Conservation (phyloP, 805 yeast genomes). For the Cyberlindnera euphorbiiphila region DNA sequence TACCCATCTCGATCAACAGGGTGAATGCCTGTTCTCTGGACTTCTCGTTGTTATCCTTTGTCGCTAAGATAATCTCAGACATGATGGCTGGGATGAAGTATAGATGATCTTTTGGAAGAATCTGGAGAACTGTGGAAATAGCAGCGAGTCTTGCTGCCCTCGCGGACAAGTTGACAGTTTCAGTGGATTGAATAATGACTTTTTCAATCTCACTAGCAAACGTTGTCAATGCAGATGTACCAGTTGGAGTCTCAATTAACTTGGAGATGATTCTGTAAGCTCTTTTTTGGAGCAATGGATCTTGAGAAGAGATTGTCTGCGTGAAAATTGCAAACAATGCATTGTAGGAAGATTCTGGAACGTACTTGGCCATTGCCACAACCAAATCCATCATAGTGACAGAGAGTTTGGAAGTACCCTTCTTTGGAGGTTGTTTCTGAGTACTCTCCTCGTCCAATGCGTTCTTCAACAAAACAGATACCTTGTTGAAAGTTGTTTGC, state of each 20-base stretch:
- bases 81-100: constrained; percentile 76
- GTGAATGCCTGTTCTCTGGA: constrained; percentile 79
- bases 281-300: constrained; percentile 80
- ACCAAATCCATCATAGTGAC: constrained; percentile 89
- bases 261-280: constrained; percentile 75
- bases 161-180: constrained; percentile 63
- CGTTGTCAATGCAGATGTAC: constrained; percentile 47
- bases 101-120: constrained; percentile 61
- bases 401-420: constrained; percentile 48
- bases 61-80: constrained; percentile 84
- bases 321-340: constrained; percentile 79
- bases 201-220: constrained; percentile 57
- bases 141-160: constrained; percentile 77
- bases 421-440: constrained; percentile 30
- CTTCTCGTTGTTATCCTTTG: constrained; percentile 91
- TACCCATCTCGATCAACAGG: constrained; percentile 75
- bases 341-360: constrained; percentile 65
- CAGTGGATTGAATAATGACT: constrained; percentile 55
- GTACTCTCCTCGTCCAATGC: constrained; percentile 60
- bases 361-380: constrained; percentile 80
- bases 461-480: constrained; percentile 71
- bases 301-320: constrained; percentile 53
- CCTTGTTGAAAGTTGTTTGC: constrained; percentile 75
- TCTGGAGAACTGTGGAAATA: constrained; percentile 52
- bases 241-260: constrained; percentile 65